Evolutionary conservation across 1,284 basidiomycete genomes (phyloP).

Genomic region (Phellopilus nigrolimitatus): DNA sequence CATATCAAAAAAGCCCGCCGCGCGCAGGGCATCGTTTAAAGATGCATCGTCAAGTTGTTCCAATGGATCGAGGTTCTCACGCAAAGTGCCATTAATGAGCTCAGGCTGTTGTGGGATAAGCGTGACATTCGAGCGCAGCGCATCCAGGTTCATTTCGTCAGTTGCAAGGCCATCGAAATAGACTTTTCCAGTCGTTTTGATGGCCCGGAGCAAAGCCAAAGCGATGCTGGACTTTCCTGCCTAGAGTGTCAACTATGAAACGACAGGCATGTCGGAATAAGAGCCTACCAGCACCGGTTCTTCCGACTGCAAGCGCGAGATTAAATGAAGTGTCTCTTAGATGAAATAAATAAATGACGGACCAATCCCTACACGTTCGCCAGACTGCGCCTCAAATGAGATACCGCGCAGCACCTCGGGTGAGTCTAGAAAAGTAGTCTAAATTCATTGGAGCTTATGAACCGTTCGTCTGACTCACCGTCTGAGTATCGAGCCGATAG

Average conservation of each 20-base stretch:
- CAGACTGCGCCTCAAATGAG: slow-evolving; percentile 35
- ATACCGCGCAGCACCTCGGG: slow-evolving; percentile 37
- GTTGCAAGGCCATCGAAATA: slow-evolving; percentile 32
- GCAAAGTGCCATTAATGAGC: slow-evolving; percentile 25
- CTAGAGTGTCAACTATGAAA: neutral
- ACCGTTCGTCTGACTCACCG: slow-evolving; percentile 3
- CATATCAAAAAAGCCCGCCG: slow-evolving; percentile 35
- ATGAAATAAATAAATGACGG: slow-evolving; percentile 6
- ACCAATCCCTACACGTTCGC: slow-evolving; percentile 41
- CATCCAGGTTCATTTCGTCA: slow-evolving; percentile 37
- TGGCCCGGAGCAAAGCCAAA: slow-evolving; percentile 38
- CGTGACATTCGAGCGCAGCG: slow-evolving; percentile 40
- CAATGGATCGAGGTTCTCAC: slow-evolving; percentile 35
- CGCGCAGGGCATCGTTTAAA: slow-evolving; percentile 43
- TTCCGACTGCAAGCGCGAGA: slow-evolving; percentile 26
- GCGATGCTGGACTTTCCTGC: slow-evolving; percentile 33
- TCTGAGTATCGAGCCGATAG: slow-evolving; percentile 25
- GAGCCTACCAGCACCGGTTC: slow-evolving; percentile 36
- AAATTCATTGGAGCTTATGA: neutral
- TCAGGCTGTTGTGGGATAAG: slow-evolving; percentile 46
- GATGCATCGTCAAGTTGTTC: slow-evolving; percentile 43
- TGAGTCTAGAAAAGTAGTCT: slow-evolving; percentile 17
- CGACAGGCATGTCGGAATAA: neutral
- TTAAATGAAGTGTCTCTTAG: neutral
- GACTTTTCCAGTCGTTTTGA: slow-evolving; percentile 39